Evolutionary conservation across 2,329 filamentous ascomycete species (phyloP), one percentile per base, ranked within the genome.

Genomic region (Phaeoacremonium minimum): DNA sequence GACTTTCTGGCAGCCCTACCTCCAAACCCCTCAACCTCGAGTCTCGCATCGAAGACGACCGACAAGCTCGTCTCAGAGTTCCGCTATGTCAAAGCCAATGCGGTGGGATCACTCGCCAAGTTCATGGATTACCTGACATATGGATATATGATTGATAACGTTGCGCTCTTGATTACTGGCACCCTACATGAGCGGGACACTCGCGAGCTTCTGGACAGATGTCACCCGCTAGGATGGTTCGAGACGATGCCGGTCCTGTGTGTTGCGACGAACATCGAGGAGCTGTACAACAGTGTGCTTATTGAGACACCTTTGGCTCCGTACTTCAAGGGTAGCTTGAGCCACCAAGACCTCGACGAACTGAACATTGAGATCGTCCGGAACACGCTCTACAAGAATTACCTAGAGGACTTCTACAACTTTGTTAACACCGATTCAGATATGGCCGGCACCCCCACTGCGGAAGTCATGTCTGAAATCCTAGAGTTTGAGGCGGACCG

Each of bases 111-210:
- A 1, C 80, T 96, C 26, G 84, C 90, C 45, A 89, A 87, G 58
- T 98, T 98, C 64, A 89, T 98, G 79, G 89, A 97, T 63, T 98
- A 95, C 64, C 73, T 98, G 43, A 98, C 93, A 2, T 98, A 98
- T 61, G 91, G 90, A 44, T 98, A 98, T 74, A 98, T 98, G 93
- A 98, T 98, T 64, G 93, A 98, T 68, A 98, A 98, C 55, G 89
- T 98, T 36, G 93, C 94, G 28, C 83, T 98, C 28, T 80, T 98
- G 55, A 98, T 98, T 63, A 98, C 93, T 15, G 93, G 93, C 44
- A 98, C 93, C 11, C 77, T 98, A 18, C 93, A 98, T 66, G 94
- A 98, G 68, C 81, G 93, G 58, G 93, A 98, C 61, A 98, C 93
- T 4, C 83, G 90, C 42, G 93, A 98, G 67, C 77, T 98, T 45